Evolutionary conservation across 306 rosid species (phyloP), one percentile per base, ranked within the genome.

Genomic region (Styphnolobium japonicum): DNA sequence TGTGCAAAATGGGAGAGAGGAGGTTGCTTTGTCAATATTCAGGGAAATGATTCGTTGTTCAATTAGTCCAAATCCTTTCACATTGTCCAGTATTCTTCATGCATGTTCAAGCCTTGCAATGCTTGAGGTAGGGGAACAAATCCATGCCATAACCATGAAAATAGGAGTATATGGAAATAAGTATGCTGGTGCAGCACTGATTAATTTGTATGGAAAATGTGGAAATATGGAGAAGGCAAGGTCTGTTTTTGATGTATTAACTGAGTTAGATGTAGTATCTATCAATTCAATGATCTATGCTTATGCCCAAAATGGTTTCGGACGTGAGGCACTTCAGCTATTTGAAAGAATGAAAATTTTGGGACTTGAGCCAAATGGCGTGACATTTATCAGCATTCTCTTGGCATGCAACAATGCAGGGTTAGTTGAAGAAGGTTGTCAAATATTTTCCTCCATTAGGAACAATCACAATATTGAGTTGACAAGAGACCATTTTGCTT

Each of bases 321-420:
- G 94, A 74, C 63, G 43, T 21, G 90, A 88, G 76, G 97, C 97
- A 34, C 89, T 89, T 72, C 27, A 81, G 56, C 87, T 89, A 34
- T 86, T 72, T 2, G 56, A 84, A 45, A 68, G 78, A 73, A 80
- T 89, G 79, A 73, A 80, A 71, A 80, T 31, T 10, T 61, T 85
- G 76, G 79, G 80, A 49, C 69, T 81, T 64, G 79, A 70, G 53
- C 97, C 89, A 10, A 87, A 89, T 80, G 87, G 83, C 5, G 88
- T 89, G 27, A 88, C 97, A 71, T 64, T 85, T 68, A 79, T 86
- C 81, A 91, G 90, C 79, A 76, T 86, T 81, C 92, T 89, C 63
- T 81, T 89, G 89, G 93, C 92, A 22, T 91, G 97, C 88, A 87
- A 86, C 78, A 89, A 87, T 77, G 86, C 88, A 0, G 94, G 91